A percentile compares a stretch with the other conserved stretches of the same genome.
Conservation (phyloP, 495 filamentous ascomycete species). For the Daldinia bambusicola region DNA sequence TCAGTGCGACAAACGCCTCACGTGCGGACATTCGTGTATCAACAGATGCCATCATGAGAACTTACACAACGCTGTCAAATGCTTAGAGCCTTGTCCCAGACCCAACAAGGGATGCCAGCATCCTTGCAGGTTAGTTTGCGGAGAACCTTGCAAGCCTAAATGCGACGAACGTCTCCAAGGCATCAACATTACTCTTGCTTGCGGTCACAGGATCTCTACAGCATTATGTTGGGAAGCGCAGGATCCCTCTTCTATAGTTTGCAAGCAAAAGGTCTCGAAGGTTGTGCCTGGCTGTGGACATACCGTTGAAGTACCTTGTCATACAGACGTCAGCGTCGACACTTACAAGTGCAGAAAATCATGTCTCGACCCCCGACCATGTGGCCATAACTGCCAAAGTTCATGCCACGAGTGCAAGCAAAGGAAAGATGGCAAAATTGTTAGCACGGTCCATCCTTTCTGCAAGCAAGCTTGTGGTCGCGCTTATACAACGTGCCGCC, state of each 20-base stretch:
- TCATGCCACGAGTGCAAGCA: constrained; percentile 63
- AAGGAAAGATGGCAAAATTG: constrained; percentile 45
- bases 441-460: constrained; percentile 56
- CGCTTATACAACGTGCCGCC: constrained; percentile 67
- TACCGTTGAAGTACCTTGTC: constrained; percentile 61
- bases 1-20: constrained; percentile 67
- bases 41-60: constrained; percentile 75
- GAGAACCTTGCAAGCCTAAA: constrained; percentile 54
- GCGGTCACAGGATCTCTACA: constrained; percentile 63
- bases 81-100: constrained; percentile 69
- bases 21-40: constrained; percentile 76
- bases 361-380: constrained; percentile 61
- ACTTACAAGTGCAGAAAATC: constrained; percentile 58
- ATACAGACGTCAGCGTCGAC: constrained; percentile 51
- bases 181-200: constrained; percentile 60
- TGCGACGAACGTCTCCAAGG: constrained; percentile 51
- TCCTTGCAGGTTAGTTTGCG: constrained; percentile 68
- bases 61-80: constrained; percentile 71
- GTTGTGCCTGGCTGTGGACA: constrained; percentile 65
- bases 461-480: constrained; percentile 67
- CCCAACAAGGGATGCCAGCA: constrained; percentile 68
- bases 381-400: constrained; percentile 69
- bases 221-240: constrained; percentile 63
- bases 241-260: constrained; percentile 44
- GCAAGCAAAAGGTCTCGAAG: constrained; percentile 52